Base-by-base conservation (phyloP, 208 protist species). In the Crithidia thermophila region DNA sequence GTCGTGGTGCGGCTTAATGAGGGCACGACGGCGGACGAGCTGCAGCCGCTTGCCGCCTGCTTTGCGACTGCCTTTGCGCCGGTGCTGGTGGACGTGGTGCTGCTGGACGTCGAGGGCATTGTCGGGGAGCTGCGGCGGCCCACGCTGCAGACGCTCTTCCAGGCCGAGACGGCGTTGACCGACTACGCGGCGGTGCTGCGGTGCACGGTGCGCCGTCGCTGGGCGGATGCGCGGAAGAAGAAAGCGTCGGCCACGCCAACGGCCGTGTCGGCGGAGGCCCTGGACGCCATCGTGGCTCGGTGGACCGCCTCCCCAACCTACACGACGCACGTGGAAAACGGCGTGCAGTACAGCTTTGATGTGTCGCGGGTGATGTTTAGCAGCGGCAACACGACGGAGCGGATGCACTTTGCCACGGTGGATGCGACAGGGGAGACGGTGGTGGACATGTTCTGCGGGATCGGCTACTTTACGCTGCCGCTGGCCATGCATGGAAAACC, bases 381-480 rank as follows among this genome's bases (percentile, higher is more conserved):
- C 65, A 97, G 92, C 69, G 94, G 94, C 33, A 98, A 98, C 79
- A 94, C 88, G 11, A 97, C 86, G 20, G 91, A 98, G 75, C 80
- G 94, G 13, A 96, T 97, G 81, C 88, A 95, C 74, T 96, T 97
- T 69, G 75, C 73, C 37, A 61, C 55, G 3, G 55, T 94, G 20
- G 27, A 69, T 18, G 92, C 87, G 2, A 47, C 51, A n/a, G 82
- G 75, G 40, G 90, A 98, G 49, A 77, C 88, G 5, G 87, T 98
- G 36, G 89, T 98, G 4, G 94, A 98, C 58, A 97, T 98, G 94
- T 98, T 98, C 69, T 77, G 82, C 14, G 94, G 94, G 8, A 96
- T 98, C 42, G 94, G 94, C 11, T 98, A 98, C 65, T 98, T 98
- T 52, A 85, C 94, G 16, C 46, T 98, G 18, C 94, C 94, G 0